Percentiles rank a stretch among this genome's conserved stretches.
These are phyloP conservation scores for Herpetomonas tarakana DNA, from an alignment of 208 protist genomes.

Conservation along the genomic window DNA sequence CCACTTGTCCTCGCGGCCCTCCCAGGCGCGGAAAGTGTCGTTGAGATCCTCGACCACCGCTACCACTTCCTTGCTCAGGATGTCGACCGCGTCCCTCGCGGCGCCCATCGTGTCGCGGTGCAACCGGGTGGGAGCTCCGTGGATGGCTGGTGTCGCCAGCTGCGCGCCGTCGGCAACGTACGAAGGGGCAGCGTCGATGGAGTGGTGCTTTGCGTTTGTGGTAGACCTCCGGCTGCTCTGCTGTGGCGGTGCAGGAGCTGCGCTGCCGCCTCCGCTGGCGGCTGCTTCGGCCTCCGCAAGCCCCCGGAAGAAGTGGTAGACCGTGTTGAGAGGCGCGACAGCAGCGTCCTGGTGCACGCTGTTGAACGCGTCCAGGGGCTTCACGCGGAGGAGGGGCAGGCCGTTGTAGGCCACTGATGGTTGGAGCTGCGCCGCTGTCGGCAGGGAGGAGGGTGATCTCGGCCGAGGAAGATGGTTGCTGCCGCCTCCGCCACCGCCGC, in stretches of 20 bases:
- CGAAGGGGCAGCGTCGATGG: constrained; percentile 1
- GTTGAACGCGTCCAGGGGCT: background rate
- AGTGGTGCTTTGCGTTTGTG: background rate
- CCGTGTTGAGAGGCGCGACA: background rate
- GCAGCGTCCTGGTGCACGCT: background rate
- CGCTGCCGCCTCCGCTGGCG: background rate
- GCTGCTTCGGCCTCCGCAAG: background rate
- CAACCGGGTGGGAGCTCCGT: constrained; percentile 46
- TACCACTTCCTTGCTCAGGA: constrained; percentile 29
- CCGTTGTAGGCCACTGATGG: background rate
- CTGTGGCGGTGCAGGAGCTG: background rate
- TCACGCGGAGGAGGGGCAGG: background rate
- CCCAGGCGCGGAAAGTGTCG: constrained; percentile 47
- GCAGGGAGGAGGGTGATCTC: no score
- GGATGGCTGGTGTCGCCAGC: constrained; percentile 16
- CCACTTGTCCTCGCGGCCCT: constrained; percentile 52
- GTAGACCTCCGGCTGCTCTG: background rate
- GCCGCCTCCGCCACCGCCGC: constrained; percentile 4
- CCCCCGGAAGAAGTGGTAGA: background rate
- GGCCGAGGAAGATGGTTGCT: no score
- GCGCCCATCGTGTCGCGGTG: constrained; percentile 60
- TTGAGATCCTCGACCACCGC: constrained; percentile 40
- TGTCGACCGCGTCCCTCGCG: constrained; percentile 42
- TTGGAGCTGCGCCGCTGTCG: background rate
- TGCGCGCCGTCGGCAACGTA: background rate